A percentile compares a stretch with the other conserved stretches of the same genome.
phyloP scores from a whole-genome alignment of 2,329 filamentous ascomycete genomes.

The Cladosporium sp. region DNA sequence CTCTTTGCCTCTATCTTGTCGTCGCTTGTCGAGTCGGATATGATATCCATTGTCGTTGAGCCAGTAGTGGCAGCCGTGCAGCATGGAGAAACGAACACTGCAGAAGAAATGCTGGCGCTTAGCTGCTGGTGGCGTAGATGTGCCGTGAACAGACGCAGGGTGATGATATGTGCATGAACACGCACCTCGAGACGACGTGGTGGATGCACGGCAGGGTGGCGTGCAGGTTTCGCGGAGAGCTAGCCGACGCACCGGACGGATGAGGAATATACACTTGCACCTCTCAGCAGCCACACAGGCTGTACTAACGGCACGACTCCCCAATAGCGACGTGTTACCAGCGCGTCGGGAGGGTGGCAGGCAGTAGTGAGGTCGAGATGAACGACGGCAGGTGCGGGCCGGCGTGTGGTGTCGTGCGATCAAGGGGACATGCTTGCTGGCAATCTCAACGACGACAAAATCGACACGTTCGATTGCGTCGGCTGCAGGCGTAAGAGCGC shows the following conservation, averaged over 20 bases:
- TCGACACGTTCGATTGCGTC: no score
- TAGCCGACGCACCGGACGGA: background rate
- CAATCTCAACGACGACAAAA: no score
- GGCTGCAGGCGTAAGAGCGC: no score
- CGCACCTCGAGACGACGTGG: background rate
- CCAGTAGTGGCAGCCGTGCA: background rate
- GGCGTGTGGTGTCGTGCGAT: no score
- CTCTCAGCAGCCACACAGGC: background rate
- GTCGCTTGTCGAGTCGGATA: background rate
- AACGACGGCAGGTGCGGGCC: no score
- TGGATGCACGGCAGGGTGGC: background rate
- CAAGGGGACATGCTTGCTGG: no score
- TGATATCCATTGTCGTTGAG: background rate
- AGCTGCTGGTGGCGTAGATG: background rate
- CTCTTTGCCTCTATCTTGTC: background rate
- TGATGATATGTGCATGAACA: background rate
- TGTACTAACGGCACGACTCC: background rate
- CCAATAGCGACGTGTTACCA: background rate
- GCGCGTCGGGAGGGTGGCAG: background rate
- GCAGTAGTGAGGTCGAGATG: no score
- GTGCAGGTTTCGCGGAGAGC: background rate
- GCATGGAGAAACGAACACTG: background rate
- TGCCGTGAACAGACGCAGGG: slow-evolving; percentile 3
- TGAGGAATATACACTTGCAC: background rate
- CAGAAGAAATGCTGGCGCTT: background rate